phyloP scores from a whole-genome alignment of 2,329 filamentous ascomycete species.

The Paramyrothecium sp. region DNA sequence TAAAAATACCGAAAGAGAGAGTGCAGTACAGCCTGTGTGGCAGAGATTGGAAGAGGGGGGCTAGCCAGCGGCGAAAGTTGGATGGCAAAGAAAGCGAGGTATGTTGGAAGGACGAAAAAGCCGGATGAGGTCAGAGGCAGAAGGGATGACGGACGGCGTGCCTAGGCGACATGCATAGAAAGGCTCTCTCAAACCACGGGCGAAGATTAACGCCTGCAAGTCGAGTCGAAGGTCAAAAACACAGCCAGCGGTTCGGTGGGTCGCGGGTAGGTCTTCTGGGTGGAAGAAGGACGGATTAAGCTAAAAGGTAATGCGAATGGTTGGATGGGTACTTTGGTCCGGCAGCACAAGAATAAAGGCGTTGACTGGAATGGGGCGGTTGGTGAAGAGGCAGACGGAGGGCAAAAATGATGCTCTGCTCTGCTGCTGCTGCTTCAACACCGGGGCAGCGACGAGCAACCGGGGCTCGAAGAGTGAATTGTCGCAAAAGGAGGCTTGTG shows the following conservation, averaged over 20 bases:
- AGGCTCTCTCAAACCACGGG: neutral
- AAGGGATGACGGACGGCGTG: slow-evolving; percentile 4
- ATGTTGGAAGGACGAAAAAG: slow-evolving; percentile 23
- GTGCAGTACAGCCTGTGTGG: slow-evolving; percentile 10
- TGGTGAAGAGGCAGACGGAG: no score
- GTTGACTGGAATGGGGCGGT: no score
- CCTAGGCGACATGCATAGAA: neutral
- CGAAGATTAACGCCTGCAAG: slow-evolving; percentile 1
- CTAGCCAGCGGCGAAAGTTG: slow-evolving; percentile 24
- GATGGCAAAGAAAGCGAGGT: slow-evolving; percentile 17
- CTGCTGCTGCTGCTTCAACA: no score
- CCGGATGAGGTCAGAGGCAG: slow-evolving; percentile 40
- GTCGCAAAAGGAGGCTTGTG: neutral
- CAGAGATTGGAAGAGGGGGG: slow-evolving; percentile 16
- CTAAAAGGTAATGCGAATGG: neutral
- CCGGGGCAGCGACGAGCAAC: no score
- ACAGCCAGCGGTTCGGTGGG: slow-evolving; percentile 12
- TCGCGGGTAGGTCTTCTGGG: slow-evolving; percentile 7
- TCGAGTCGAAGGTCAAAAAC: slow-evolving; percentile 15
- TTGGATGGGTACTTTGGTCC: no score
- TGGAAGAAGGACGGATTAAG: neutral
- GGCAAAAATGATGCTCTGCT: no score
- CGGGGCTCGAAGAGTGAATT: no score
- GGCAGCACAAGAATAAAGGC: no score
- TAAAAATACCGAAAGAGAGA: slow-evolving; percentile 18